These are phyloP conservation scores for Tolypocladium amazonense DNA, from an alignment of 2,329 filamentous ascomycete genomes.

Conservation along the genomic window DNA sequence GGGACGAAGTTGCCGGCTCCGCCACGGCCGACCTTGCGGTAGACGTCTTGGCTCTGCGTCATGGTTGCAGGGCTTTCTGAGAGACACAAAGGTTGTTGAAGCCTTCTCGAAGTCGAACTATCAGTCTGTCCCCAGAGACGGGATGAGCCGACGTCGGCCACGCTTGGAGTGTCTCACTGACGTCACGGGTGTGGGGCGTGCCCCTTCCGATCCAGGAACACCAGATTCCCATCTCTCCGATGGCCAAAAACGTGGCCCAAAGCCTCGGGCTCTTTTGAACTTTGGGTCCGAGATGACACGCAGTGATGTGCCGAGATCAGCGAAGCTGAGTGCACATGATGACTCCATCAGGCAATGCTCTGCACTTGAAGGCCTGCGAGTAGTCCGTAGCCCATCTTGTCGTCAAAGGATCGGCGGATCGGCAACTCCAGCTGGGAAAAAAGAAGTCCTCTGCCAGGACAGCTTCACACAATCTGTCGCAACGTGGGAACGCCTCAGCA, in stretches of 20 bases:
- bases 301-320: not conserved
- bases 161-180: not conserved
- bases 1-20: slow-evolving; percentile 54
- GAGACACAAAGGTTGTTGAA: not conserved
- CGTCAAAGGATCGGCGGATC: not conserved
- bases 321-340: not conserved
- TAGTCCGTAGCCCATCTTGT: not conserved
- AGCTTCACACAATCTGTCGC: not conserved
- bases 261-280: not conserved
- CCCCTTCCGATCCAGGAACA: not conserved
- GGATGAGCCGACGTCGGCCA: not conserved
- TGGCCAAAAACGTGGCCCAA: not conserved
- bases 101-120: not conserved
- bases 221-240: not conserved
- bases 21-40: slow-evolving; percentile 46
- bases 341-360: not conserved
- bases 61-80: slow-evolving; percentile 2
- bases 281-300: not conserved
- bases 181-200: not conserved
- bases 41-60: slow-evolving; percentile 27
- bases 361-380: not conserved
- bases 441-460: not conserved
- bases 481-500: not conserved
- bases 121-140: not conserved
- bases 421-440: no score